These are phyloP conservation scores for Trypanosoma melophagium DNA, from an alignment of 208 protist species.

Conservation along the genomic window DNA sequence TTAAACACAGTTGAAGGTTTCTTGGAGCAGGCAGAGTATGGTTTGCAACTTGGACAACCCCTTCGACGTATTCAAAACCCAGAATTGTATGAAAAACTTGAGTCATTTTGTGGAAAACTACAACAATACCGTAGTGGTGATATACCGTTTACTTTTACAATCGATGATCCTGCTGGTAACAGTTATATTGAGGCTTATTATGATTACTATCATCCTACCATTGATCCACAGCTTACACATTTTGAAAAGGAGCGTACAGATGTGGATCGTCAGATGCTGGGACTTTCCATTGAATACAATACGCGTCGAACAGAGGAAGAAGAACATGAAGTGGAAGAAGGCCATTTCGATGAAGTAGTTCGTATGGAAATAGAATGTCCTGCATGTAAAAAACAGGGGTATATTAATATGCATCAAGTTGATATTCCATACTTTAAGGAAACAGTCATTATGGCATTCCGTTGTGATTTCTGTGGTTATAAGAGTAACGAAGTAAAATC, in stretches of 20 bases:
- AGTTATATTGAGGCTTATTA: conserved; percentile 92
- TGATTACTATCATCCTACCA: conserved; percentile 89
- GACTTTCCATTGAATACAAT: conserved; percentile 87
- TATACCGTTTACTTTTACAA: conserved; percentile 89
- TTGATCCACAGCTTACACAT: conserved; percentile 81
- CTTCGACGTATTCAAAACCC: conserved; percentile 73
- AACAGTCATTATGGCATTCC: conserved; percentile 93
- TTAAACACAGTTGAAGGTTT: conserved; percentile 96
- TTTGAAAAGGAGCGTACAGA: conserved; percentile 85
- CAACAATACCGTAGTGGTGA: conserved; percentile 56
- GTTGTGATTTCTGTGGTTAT: conserved; percentile 93
- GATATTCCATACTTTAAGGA: conserved; percentile 96
- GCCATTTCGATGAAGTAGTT: conserved; percentile 67
- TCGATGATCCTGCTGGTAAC: conserved; percentile 93
- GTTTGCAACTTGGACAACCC: conserved; percentile 74
- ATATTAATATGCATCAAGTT: conserved; percentile 81
- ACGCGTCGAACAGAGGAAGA: conserved; percentile 72
- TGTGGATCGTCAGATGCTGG: conserved; percentile 85
- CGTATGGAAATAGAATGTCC: conserved; percentile 74
- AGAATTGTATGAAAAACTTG: conserved; percentile 81
- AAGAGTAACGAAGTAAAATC: conserved; percentile 94
- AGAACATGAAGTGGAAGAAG: conserved; percentile 77
- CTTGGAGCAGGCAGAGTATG: conserved; percentile 76
- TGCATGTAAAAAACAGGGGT: conserved; percentile 64
- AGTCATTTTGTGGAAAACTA: conserved; percentile 76